Base-by-base conservation (phyloP, 2,329 filamentous ascomycete species). In the Calonectria multiphialidica region DNA sequence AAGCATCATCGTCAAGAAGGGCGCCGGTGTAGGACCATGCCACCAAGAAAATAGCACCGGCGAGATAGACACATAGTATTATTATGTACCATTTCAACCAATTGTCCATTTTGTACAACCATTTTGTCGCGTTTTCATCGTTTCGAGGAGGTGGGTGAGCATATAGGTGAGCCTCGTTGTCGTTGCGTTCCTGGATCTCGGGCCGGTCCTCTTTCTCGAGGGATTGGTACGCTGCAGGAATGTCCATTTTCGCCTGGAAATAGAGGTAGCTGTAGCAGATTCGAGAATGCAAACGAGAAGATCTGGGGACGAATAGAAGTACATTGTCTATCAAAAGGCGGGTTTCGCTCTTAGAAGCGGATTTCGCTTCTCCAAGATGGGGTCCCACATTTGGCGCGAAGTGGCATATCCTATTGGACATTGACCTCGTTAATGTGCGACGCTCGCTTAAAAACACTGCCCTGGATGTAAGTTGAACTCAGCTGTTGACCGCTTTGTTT, bases 1-100 rank as follows among this genome's bases (percentile, higher is more conserved):
- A 77, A 9, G 63, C 74, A 18, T 77, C 75, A 6, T 53, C 61
- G 10, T 77, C 75, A 0, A 77, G 59, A 0, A 73, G 13, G 5
- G 75, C 74, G 2, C 75, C 75, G 0, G 75, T 77, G 8, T 77
- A 77, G 0, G 75, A 76, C 75, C 75, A 77, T 0, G 18, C 75
- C 2, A 77, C 10, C 0, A 67, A 71, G 21, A 70, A 62, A 0
- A 77, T 28, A 0, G 75, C 66, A 0, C 68, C 75, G 0, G 12
- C 63, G 1, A 77, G 61, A 50, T 77, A 77, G 0, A 76, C 0
- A 2, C 25, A 61, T 10, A 77, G 42, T 4, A 68, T 42, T 1
- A 77, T 75, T 2, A 77, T 67, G 30, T 77, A 76, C 3, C 57
- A 55, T 45, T 72, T 77, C 10, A 77, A 12, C 49, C 59, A 77